Base-by-base conservation (phyloP, 1,284 basidiomycete genomes). In the Caloboletus inedulis region DNA sequence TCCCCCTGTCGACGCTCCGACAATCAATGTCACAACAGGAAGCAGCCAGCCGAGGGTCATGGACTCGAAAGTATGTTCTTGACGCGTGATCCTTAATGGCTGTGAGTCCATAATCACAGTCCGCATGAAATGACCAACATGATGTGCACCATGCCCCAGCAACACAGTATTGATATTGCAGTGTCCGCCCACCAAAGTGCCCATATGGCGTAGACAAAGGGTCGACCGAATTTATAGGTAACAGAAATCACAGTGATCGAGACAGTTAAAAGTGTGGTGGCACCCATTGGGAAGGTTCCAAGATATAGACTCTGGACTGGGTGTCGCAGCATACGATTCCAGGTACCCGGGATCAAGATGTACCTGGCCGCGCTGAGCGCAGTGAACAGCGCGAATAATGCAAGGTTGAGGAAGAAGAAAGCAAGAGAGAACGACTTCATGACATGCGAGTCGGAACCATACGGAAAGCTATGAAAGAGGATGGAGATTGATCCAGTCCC, bases 101-200 rank as follows among this genome's bases (percentile, higher is more conserved):
- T 3, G 55, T 65, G 27, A 61, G 49, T 36, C 27, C 31, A 14
- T 25, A 27, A 41, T 51, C 41, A 18, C 18, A 35, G 9, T 40
- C 34, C 21, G 5, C 16, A 2, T 36, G 30, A 51, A 47, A 51
- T 21, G 23, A 71, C 78, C 37, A 50, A 85, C 84, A 89, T 88
- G 42, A 81, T 66, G 60, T 88, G 84, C 4, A 88, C 69, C 53
- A 85, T 73, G 9, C 83, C 81, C 65, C 87, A 81, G 57, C 80
- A 82, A 54, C 83, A 82, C 21, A 79, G 23, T 7, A 84, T 63
- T 1, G 87, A 81, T 19, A 87, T 59, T 2, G 75, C 68, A 2
- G 82, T 74, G 57, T 87, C 80, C 35, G 85, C 57, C 89, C 88
- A 91, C 89, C 90, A 92, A 10, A 89, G 62, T 1, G 64, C 78